Percentiles rank a stretch among this genome's conserved stretches.
These are phyloP conservation scores for Phoenix roebelenii DNA, from an alignment of 176 grass and related monocot genomes.

Conservation along the genomic window DNA sequence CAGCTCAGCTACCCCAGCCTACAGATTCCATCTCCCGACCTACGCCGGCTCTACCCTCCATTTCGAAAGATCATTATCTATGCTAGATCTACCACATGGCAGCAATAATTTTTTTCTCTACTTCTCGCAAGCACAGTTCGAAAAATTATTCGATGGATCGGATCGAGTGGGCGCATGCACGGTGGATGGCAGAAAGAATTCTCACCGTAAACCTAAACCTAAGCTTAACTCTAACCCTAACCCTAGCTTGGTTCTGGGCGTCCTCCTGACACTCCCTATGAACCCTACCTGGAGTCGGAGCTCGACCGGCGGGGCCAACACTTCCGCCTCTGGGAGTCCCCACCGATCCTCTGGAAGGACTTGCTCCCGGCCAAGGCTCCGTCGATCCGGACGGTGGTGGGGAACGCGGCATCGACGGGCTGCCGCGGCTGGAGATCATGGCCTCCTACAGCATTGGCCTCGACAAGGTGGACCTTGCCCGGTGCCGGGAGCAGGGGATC, in stretches of 20 bases:
- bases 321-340: constrained; percentile 54
- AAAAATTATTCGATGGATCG: no score
- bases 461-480: constrained; percentile 66
- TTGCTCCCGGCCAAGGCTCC: constrained; percentile 49
- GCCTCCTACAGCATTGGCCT: constrained; percentile 69
- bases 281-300: constrained; percentile 66
- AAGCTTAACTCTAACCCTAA: no score
- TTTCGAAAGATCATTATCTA: no score
- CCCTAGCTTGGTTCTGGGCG: constrained; percentile 10
- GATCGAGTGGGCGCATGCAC: no score
- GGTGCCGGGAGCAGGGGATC: constrained; percentile 54
- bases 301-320: constrained; percentile 51
- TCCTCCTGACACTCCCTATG: constrained; percentile 54
- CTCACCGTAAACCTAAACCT: no score
- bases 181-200: no score
- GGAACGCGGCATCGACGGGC: constrained; percentile 45
- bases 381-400: constrained; percentile 60
- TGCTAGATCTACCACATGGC: no score
- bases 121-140: no score
- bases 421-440: constrained; percentile 67
- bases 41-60: no score
- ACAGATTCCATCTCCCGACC: no score
- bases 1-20: no score
- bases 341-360: constrained; percentile 16
- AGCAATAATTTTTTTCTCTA: no score